Conservation (phyloP, 2,329 filamentous ascomycete genomes). For the Aspergillus ochraceoroseus region DNA sequence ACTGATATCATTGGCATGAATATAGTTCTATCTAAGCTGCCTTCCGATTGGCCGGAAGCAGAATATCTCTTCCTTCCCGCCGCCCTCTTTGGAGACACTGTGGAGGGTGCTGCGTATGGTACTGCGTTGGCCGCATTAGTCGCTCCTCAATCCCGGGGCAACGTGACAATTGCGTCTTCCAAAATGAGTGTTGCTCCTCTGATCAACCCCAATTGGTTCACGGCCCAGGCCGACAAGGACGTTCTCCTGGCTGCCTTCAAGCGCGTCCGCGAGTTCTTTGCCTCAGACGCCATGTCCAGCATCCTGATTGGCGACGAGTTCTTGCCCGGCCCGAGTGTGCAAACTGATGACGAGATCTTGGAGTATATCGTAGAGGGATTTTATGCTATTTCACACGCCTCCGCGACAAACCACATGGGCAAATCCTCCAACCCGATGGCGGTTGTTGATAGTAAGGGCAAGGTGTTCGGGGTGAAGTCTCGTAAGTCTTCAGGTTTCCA, state of each 20-base stretch:
- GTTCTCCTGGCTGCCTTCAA: constrained; percentile 44
- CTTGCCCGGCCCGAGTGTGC: constrained; percentile 35
- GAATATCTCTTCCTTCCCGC: not conserved
- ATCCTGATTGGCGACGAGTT: constrained; percentile 37
- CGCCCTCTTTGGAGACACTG: constrained; percentile 26
- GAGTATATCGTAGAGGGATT: constrained; percentile 28
- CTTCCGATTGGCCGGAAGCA: constrained; percentile 14
- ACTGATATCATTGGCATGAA: too few species aligned
- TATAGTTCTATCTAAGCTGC: not conserved
- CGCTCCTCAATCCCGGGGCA: constrained; percentile 43
- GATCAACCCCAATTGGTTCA: constrained; percentile 48
- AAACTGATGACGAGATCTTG: constrained; percentile 44
- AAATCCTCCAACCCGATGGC: constrained; percentile 14
- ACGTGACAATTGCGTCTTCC: constrained; percentile 36
- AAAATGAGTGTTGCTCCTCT: constrained; percentile 35
- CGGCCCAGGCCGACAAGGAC: constrained; percentile 40
- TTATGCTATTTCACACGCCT: constrained; percentile 31
- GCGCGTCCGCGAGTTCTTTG: constrained; percentile 40
- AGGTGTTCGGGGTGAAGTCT: constrained; percentile 28
- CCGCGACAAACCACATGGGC: too few species aligned
- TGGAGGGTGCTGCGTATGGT: constrained; percentile 26
- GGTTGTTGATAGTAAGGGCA: constrained; percentile 31
- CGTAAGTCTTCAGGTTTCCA: too few species aligned
- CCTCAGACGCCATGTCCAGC: constrained; percentile 25
- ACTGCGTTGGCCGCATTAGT: constrained; percentile 25